Percentiles rank a stretch among this genome's conserved stretches.
Evolutionary conservation across 225 moss, liverwort and hornwort genomes (phyloP).

Genomic region (Neckera pumila): DNA sequence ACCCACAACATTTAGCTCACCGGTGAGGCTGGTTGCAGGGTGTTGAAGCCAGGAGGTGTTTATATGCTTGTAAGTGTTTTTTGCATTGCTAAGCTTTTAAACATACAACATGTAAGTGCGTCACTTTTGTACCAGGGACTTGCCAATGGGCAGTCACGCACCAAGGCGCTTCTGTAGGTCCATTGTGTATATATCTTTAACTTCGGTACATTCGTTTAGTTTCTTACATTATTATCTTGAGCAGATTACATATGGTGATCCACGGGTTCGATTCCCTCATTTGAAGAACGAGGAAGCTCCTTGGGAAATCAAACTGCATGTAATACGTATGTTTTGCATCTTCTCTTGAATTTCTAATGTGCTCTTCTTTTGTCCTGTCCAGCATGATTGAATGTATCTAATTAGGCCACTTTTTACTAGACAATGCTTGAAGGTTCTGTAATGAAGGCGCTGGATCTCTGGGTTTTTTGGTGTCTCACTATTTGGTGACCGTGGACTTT

Average conservation of each 20-base stretch:
- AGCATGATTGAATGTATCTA: background rate
- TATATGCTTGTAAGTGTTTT: slow-evolving; percentile 59
- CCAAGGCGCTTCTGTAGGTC: background rate
- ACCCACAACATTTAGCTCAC: background rate
- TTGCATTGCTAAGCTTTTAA: background rate
- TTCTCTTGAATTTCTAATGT: background rate
- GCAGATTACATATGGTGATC: slow-evolving; percentile 83
- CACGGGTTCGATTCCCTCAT: slow-evolving; percentile 70
- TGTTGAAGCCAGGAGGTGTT: slow-evolving; percentile 76
- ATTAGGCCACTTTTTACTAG: background rate
- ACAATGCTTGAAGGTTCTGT: background rate
- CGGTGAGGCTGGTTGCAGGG: slow-evolving; percentile 21
- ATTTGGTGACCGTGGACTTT: background rate
- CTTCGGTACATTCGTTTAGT: background rate
- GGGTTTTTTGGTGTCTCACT: background rate
- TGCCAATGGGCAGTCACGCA: background rate
- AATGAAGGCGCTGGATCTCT: background rate
- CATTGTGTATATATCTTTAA: background rate
- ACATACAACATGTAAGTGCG: background rate
- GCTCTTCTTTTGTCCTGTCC: background rate
- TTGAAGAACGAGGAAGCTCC: slow-evolving; percentile 28
- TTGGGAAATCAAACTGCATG: slow-evolving; percentile 39
- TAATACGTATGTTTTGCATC: slow-evolving; percentile 22
- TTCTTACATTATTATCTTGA: background rate
- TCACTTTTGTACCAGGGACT: background rate